Percentiles rank a stretch among this genome's conserved stretches.
phyloP scores from a whole-genome alignment of 1,284 basidiomycete genomes.

The Puccinia triticina region DNA sequence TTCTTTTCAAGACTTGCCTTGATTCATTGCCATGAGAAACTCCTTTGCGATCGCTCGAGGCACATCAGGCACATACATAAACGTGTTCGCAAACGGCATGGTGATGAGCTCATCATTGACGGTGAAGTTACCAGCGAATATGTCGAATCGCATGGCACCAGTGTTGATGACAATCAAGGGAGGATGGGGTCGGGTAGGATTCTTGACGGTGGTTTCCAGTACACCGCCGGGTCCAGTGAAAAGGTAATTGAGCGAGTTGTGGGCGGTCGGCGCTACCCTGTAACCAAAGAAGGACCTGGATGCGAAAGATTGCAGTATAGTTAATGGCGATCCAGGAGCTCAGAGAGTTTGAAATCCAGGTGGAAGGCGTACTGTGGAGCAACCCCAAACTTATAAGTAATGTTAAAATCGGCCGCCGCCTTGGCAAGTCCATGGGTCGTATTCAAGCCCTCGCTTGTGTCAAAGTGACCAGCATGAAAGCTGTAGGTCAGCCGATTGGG shows the following conservation, averaged over 20 bases:
- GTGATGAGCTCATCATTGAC: slow-evolving; percentile 63
- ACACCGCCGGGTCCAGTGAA: slow-evolving; percentile 52
- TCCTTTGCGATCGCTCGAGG: slow-evolving; percentile 51
- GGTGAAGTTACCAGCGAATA: slow-evolving; percentile 58
- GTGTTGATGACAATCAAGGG: slow-evolving; percentile 56
- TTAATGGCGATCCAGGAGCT: not conserved
- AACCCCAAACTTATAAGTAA: slow-evolving; percentile 54
- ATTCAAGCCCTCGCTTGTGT: slow-evolving; percentile 52
- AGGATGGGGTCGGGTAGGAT: slow-evolving; percentile 47
- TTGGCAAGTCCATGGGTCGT: slow-evolving; percentile 52
- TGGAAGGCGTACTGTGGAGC: slow-evolving; percentile 53
- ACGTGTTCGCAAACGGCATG: slow-evolving; percentile 66
- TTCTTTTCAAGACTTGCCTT: slow-evolving; percentile 36
- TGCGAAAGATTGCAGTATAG: slow-evolving; percentile 36
- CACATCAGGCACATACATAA: slow-evolving; percentile 63
- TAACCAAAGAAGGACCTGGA: slow-evolving; percentile 45
- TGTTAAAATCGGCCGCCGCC: slow-evolving; percentile 54
- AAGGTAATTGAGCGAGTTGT: slow-evolving; percentile 54
- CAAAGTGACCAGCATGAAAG: slow-evolving; percentile 61
- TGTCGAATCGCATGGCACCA: slow-evolving; percentile 57
- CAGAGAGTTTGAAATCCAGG: not conserved
- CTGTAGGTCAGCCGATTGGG: slow-evolving; percentile 73
- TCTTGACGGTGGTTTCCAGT: slow-evolving; percentile 52
- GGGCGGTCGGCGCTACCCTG: slow-evolving; percentile 36
- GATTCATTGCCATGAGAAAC: slow-evolving; percentile 55